These are phyloP conservation scores for Pugionium cornutum DNA, from an alignment of 345 rosid genomes.

Conservation along the genomic window DNA sequence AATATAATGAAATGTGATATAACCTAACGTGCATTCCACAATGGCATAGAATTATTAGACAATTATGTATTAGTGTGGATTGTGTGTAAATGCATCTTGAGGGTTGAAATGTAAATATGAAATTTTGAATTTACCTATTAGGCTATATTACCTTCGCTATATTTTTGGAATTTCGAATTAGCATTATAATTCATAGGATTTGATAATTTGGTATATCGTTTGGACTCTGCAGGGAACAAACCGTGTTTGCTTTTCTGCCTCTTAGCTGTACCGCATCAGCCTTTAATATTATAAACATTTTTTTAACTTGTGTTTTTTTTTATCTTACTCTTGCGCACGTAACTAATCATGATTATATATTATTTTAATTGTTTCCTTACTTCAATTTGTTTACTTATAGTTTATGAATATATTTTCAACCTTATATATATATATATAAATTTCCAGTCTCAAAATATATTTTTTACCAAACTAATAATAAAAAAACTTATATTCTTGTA, in stretches of 20 bases:
- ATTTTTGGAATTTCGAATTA: no score
- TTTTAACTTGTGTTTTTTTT: constrained; percentile 14
- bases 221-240: constrained; percentile 6
- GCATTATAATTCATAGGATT: no score
- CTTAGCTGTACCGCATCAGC: constrained; percentile 20
- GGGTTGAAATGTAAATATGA: no score
- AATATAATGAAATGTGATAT: not conserved
- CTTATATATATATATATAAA: not conserved
- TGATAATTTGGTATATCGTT: not conserved
- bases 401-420: constrained; percentile 2
- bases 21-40: constrained; percentile 30
- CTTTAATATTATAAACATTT: not conserved
- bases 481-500: no score
- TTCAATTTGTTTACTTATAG: not conserved
- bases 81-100: not conserved
- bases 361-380: not conserved
- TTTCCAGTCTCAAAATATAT: not conserved
- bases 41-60: constrained; percentile 14
- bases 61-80: not conserved
- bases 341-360: not conserved
- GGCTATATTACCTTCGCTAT: no score
- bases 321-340: constrained; percentile 38
- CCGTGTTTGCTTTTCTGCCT: constrained; percentile 30
- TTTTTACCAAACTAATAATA: no score
- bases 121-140: no score